These are phyloP conservation scores for Pestalotiopsis sp. DNA, from an alignment of 2,329 filamentous ascomycete genomes.

Conservation along the genomic window DNA sequence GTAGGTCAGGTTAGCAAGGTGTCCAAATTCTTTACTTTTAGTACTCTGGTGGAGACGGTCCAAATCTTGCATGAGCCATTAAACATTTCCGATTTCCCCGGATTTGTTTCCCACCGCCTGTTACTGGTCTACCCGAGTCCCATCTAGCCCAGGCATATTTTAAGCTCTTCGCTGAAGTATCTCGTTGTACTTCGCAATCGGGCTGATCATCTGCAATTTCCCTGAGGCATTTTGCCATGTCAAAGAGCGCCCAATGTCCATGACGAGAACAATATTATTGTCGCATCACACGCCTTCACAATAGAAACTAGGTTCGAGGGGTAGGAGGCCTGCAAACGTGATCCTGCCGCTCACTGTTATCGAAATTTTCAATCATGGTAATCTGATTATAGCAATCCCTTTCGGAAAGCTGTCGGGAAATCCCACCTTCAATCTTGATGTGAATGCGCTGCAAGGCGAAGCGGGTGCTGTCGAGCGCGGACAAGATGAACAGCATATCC, in stretches of 20 bases:
- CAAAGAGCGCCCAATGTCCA: background rate
- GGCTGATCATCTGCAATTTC: background rate
- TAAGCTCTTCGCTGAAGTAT: background rate
- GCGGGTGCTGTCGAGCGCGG: background rate
- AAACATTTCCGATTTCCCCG: background rate
- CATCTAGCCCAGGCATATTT: background rate
- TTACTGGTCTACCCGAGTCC: background rate
- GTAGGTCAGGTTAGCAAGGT: background rate
- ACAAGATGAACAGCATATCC: background rate
- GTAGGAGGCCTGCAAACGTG: background rate
- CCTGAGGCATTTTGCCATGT: background rate
- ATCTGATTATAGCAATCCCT: background rate
- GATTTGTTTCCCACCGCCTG: conserved; percentile 10
- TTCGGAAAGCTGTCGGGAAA: background rate
- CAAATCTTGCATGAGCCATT: background rate
- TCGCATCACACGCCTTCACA: background rate
- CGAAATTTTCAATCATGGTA: too few species aligned
- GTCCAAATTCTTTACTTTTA: background rate
- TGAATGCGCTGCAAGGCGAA: background rate
- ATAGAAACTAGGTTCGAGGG: background rate
- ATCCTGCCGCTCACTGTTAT: background rate
- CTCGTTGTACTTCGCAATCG: background rate
- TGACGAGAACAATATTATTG: background rate
- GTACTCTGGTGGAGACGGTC: background rate
- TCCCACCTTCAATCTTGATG: background rate